A percentile compares a stretch with the other conserved stretches of the same genome.
Conservation (phyloP, 805 yeast genomes). For the Kodamaea neixiangensis region DNA sequence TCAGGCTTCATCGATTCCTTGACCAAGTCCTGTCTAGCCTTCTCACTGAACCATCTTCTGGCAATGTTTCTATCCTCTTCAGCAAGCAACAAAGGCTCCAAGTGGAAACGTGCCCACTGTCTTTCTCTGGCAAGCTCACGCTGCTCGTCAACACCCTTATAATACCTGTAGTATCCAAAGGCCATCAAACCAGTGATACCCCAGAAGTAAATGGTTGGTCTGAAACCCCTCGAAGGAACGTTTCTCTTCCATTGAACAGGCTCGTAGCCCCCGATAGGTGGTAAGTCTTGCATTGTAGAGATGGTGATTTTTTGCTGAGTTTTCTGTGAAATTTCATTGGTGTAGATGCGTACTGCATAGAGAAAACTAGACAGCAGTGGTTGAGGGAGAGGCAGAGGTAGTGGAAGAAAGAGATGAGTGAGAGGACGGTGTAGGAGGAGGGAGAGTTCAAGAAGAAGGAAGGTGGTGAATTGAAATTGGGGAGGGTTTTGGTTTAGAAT, state of each 20-base stretch:
- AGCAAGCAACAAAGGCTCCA: conserved; percentile 74
- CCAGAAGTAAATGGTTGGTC: conserved; percentile 71
- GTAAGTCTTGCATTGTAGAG: conserved; percentile 67
- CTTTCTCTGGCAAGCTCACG: conserved; percentile 75
- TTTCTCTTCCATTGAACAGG: conserved; percentile 89
- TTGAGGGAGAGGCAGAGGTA: not conserved
- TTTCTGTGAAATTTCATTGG: conserved; percentile 11
- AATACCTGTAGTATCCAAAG: conserved; percentile 70
- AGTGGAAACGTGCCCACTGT: conserved; percentile 72
- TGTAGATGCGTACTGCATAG: conserved; percentile 8
- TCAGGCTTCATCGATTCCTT: conserved; percentile 45
- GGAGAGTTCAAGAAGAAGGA: too few relatives aligned
- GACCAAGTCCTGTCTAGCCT: conserved; percentile 62
- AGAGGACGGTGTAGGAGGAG: not conserved
- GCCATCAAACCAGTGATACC: conserved; percentile 63
- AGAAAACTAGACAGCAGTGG: not conserved
- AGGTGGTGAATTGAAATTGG: too few relatives aligned
- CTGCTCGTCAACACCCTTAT: conserved; percentile 71
- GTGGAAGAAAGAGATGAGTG: not conserved
- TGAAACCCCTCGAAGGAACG: conserved; percentile 81
- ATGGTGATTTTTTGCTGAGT: conserved; percentile 7
- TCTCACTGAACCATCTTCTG: conserved; percentile 66
- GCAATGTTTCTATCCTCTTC: conserved; percentile 80
- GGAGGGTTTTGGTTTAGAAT: too few relatives aligned
- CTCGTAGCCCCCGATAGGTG: conserved; percentile 85